A percentile compares a stretch with the other conserved stretches of the same genome.
These are phyloP conservation scores for Parmelia sp. DNA, from an alignment of 495 filamentous ascomycete genomes.

Conservation along the genomic window DNA sequence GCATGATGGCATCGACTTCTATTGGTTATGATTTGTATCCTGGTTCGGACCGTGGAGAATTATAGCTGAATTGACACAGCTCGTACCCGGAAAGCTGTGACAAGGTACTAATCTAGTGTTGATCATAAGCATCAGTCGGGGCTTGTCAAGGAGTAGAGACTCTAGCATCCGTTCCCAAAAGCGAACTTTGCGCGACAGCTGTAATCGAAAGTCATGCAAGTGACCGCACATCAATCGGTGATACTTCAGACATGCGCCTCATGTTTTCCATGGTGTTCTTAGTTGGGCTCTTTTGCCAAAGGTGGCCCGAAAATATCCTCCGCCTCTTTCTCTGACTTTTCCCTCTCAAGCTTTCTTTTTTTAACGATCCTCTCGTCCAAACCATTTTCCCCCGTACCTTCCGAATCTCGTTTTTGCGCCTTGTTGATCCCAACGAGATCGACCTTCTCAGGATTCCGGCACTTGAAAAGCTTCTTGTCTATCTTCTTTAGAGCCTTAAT, in stretches of 20 bases:
- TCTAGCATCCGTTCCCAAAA: neutral
- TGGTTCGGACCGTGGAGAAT: neutral
- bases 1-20: neutral
- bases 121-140: neutral
- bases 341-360: constrained; percentile 53
- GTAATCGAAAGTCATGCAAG: neutral
- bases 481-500: constrained; percentile 51
- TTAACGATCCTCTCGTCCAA: constrained; percentile 40
- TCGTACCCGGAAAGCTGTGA: too few species aligned
- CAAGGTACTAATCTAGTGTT: too few species aligned
- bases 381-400: constrained; percentile 17
- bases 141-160: neutral
- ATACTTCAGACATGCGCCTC: neutral
- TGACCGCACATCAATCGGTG: neutral
- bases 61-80: neutral
- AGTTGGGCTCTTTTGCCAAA: constrained; percentile 3
- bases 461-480: constrained; percentile 69
- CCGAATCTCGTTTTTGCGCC: constrained; percentile 39
- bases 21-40: neutral
- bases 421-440: constrained; percentile 35
- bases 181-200: neutral
- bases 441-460: constrained; percentile 62
- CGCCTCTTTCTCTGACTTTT: constrained; percentile 41
- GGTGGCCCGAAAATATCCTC: constrained; percentile 41
- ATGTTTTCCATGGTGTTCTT: neutral